These are phyloP conservation scores for Phytophthora europaea DNA, from an alignment of 352 stramenopile genomes.

Conservation along the genomic window DNA sequence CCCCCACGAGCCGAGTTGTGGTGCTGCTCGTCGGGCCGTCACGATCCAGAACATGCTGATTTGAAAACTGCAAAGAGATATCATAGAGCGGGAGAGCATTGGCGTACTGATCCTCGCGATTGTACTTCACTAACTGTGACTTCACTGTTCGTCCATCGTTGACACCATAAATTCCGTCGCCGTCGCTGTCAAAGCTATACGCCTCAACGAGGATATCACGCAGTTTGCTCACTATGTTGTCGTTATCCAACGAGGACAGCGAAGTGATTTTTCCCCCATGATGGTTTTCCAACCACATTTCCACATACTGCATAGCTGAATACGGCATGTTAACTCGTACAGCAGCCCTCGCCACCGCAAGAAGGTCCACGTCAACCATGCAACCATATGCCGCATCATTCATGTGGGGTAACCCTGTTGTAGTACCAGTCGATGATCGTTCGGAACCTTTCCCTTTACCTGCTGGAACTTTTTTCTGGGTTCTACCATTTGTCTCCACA, in stretches of 20 bases:
- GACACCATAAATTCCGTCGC: slow-evolving; percentile 82
- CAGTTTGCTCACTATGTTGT: slow-evolving; percentile 44
- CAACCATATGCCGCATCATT: slow-evolving; percentile 66
- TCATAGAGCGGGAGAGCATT: slow-evolving; percentile 84
- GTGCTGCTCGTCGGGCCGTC: slow-evolving; percentile 8
- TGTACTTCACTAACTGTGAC: slow-evolving; percentile 81
- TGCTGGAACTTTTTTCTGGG: slow-evolving; percentile 5
- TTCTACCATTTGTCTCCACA: slow-evolving; percentile 66
- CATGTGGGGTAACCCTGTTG: background rate
- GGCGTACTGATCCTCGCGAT: slow-evolving; percentile 64
- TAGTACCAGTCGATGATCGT: slow-evolving; percentile 12
- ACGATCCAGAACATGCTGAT: slow-evolving; percentile 7
- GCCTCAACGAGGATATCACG: slow-evolving; percentile 73
- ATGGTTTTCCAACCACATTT: slow-evolving; percentile 85
- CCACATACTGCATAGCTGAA: slow-evolving; percentile 91
- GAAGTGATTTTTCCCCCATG: slow-evolving; percentile 59
- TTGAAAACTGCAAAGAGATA: slow-evolving; percentile 66
- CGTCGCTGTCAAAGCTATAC: slow-evolving; percentile 69
- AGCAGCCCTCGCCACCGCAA: slow-evolving; percentile 72
- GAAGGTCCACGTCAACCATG: slow-evolving; percentile 67
- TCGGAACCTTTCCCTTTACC: slow-evolving; percentile 32
- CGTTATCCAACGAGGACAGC: slow-evolving; percentile 39
- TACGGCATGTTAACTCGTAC: slow-evolving; percentile 88
- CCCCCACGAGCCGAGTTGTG: slow-evolving; percentile 44
- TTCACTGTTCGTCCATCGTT: slow-evolving; percentile 78